Conservation (phyloP, 129 eudicot species). For the Scalesia atractyloides region DNA sequence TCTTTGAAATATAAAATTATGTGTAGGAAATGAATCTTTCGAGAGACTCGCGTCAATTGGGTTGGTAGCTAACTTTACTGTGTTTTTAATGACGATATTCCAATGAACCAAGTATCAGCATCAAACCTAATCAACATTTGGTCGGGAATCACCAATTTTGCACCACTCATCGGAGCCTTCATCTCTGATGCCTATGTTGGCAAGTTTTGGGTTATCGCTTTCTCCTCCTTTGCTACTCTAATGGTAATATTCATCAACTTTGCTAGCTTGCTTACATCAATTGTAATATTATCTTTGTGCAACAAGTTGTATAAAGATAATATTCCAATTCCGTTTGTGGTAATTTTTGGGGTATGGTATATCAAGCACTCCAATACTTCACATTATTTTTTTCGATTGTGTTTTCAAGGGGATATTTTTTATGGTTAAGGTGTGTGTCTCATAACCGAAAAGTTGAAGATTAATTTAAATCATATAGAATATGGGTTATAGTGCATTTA, state of each 20-base stretch:
- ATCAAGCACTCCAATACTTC: background rate
- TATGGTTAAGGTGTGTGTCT: too few relatives aligned
- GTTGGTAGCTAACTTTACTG: slow-evolving; percentile 62
- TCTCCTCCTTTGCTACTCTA: slow-evolving; percentile 62
- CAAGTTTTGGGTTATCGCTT: slow-evolving; percentile 65
- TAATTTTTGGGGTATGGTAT: background rate
- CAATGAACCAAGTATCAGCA: slow-evolving; percentile 71
- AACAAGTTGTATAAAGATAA: background rate
- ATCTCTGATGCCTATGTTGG: slow-evolving; percentile 73
- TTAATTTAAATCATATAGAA: too few relatives aligned
- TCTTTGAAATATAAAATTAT: too few relatives aligned
- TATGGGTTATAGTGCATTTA: too few relatives aligned
- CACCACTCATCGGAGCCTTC: slow-evolving; percentile 79
- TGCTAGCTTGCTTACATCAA: background rate
- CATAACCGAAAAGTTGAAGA: too few relatives aligned
- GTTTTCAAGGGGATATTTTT: too few relatives aligned
- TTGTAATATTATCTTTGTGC: slow-evolving; percentile 5
- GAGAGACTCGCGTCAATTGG: slow-evolving; percentile 86
- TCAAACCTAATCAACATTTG: slow-evolving; percentile 64
- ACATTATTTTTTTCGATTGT: too few relatives aligned
- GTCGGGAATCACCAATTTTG: slow-evolving; percentile 63
- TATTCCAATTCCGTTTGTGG: background rate
- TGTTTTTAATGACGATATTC: slow-evolving; percentile 60
- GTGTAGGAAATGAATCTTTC: slow-evolving; percentile 80
- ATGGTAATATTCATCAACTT: slow-evolving; percentile 35